Evolutionary conservation across 2,329 filamentous ascomycete species (phyloP), one percentile per base, ranked within the genome.

Genomic region (Curvularia spicifera): DNA sequence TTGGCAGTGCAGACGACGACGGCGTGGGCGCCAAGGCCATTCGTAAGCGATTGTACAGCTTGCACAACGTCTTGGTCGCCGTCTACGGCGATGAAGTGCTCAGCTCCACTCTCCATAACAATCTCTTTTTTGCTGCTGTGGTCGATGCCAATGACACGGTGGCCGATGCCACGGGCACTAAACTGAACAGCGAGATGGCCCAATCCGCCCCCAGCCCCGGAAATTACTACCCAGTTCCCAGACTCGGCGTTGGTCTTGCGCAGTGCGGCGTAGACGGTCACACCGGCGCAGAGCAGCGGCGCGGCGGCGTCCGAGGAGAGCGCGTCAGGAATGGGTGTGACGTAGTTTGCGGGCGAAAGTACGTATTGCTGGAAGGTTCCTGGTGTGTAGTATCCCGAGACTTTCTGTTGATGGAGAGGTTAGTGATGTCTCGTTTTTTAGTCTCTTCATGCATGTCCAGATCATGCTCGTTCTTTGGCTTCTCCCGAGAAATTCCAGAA

Each of bases 361-460:
- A 84, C 83, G 68, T 90, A 91, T 76, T 90, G 87, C 71, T 90
- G 88, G 71, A 90, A 91, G n/a, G 88, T 91, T 37, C 88, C 88
- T 0, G 88, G 88, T 0, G 83, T 86, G 71, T 86, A 89, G 76
- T 89, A 90, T 5, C 88, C 88, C 0, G 84, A 87, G 48, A 90
- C 67, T 76, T 78, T 77, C 72, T 77, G 28, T 42, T 1, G 10
- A 45, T 12, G 22, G 8, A 9, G 6, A 24, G 10, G 28, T 55
- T 5, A 55, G 46, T 55, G 8, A 46, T 12, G 8, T 33, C 13
- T 10, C 12, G 12, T 9, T 5, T 33, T 5, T 33, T 33, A 4
- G 12, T 4, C 9, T 10, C 5, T 13, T 10, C 31, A 33, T 33
- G 12, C 10, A 33, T 10, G 12, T 33, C 31, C 12, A 15, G 7